Evolutionary conservation across 306 rosid genomes (phyloP).

Genomic region (Hippophae rhamnoides): DNA sequence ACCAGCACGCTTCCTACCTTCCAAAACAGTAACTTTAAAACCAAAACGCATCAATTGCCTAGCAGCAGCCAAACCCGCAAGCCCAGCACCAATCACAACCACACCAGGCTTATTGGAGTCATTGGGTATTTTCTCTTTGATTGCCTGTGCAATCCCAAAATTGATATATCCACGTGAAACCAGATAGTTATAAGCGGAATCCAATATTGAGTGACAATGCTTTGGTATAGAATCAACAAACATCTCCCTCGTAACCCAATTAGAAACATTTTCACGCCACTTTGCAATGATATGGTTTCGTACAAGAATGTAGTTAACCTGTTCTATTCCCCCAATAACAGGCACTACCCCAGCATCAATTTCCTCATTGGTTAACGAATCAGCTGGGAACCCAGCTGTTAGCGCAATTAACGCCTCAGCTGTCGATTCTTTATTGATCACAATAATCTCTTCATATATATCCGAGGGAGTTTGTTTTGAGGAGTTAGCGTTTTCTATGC

Average conservation of each 20-base stretch:
- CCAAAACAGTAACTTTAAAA: conserved; percentile 72
- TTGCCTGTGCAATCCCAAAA: conserved; percentile 59
- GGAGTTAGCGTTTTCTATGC: conserved; percentile 25
- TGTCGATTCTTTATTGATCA: conserved; percentile 79
- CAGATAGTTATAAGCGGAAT: conserved; percentile 62
- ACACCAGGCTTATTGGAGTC: conserved; percentile 52
- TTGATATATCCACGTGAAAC: conserved; percentile 72
- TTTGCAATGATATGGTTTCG: conserved; percentile 84
- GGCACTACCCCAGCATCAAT: conserved; percentile 66
- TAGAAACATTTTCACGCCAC: conserved; percentile 81
- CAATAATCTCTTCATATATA: conserved; percentile 69
- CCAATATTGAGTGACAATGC: conserved; percentile 53
- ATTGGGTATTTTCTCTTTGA: conserved; percentile 51
- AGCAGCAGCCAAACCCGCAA: conserved; percentile 86
- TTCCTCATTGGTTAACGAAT: conserved; percentile 83
- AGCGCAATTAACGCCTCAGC: conserved; percentile 79
- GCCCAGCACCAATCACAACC: conserved; percentile 72
- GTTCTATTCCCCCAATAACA: conserved; percentile 77
- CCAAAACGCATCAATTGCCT: conserved; percentile 85
- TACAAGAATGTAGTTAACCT: conserved; percentile 84
- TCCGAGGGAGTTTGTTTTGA: conserved; percentile 17
- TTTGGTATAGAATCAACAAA: conserved; percentile 54
- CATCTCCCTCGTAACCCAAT: conserved; percentile 68
- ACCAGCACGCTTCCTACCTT: conserved; percentile 82
- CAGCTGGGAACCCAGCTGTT: conserved; percentile 78